These are phyloP conservation scores for Tirmania nivea DNA, from an alignment of 495 filamentous ascomycete genomes.

Conservation along the genomic window DNA sequence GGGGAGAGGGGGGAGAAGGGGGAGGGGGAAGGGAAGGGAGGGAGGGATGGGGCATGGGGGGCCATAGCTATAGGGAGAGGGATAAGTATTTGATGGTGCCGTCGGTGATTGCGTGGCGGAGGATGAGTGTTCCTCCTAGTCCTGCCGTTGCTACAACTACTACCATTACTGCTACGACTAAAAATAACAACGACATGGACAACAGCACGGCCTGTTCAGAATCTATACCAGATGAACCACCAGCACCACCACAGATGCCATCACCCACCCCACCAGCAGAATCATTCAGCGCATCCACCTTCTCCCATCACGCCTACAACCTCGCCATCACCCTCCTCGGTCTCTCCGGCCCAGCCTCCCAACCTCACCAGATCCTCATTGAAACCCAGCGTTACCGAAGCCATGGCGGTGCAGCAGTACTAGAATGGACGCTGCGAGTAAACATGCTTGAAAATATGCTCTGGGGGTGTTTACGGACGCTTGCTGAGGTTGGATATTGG, in stretches of 20 bases:
- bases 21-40: no score
- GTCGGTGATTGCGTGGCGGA: conserved; percentile 22
- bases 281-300: conserved; percentile 32
- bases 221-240: neutral
- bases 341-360: conserved; percentile 14
- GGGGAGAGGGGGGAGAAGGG: no score
- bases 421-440: conserved; percentile 79
- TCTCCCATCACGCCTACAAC: conserved; percentile 38
- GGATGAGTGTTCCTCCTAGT: conserved; percentile 16
- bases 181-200: neutral
- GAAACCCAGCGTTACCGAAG: conserved; percentile 78
- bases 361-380: conserved; percentile 58
- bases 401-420: conserved; percentile 36
- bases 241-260: neutral
- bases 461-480: conserved; percentile 47
- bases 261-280: conserved; percentile 12
- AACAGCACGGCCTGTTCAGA: conserved; percentile 18
- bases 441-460: conserved; percentile 82
- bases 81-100: conserved; percentile 7
- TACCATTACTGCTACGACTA: neutral
- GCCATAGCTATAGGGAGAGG: neutral
- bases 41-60: no score
- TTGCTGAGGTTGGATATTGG: conserved; percentile 19
- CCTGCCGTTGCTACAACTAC: neutral
- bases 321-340: conserved; percentile 36